These are phyloP conservation scores for Podila verticillata DNA, from an alignment of 192 early-diverging fungal species.

Conservation along the genomic window DNA sequence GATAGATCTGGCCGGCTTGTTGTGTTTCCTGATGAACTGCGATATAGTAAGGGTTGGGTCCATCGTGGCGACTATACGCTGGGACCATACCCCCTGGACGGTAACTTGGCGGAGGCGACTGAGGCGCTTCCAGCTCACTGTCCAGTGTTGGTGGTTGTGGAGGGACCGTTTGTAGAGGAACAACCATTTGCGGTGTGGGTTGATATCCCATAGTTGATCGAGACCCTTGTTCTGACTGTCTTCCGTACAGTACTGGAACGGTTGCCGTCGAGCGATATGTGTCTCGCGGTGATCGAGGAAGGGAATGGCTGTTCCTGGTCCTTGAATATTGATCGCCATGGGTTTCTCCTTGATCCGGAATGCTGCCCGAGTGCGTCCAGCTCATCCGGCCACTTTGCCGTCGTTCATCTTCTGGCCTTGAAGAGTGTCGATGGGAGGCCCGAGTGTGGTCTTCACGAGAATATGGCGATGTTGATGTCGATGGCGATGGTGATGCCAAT, in stretches of 20 bases:
- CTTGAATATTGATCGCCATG: too few species aligned
- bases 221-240: not conserved
- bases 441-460: too few species aligned
- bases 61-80: not conserved
- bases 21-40: constrained; percentile 25
- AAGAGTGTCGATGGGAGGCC: too few species aligned
- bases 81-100: not conserved
- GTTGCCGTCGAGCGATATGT: too few species aligned
- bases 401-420: too few species aligned
- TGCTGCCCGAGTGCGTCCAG: too few species aligned
- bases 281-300: too few species aligned
- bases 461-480: not conserved
- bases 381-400: too few species aligned
- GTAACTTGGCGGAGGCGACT: not conserved
- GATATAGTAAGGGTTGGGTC: constrained; percentile 18
- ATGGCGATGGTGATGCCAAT: not conserved
- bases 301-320: too few species aligned
- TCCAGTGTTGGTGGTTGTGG: not conserved
- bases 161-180: not conserved
- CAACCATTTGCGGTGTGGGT: not conserved
- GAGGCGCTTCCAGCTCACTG: not conserved
- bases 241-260: not conserved
- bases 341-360: too few species aligned
- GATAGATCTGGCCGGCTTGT: not conserved
- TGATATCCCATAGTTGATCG: not conserved